Evolutionary conservation across 148 eudicot species (phyloP), one percentile per base, ranked within the genome.

Genomic region (Dianthus caryophyllus): DNA sequence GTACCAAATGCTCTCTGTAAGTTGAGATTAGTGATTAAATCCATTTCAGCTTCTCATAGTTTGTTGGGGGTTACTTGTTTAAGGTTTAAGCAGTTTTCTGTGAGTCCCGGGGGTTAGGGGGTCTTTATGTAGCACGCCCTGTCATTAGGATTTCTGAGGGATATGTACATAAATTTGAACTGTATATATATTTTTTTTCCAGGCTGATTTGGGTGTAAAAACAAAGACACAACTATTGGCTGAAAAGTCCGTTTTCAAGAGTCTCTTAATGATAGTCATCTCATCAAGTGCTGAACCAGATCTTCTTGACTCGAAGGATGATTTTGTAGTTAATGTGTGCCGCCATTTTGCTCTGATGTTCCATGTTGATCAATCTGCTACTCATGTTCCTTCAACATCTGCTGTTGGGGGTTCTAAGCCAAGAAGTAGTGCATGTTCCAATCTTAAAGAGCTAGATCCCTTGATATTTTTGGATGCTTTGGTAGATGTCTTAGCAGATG

Each of bases 171-270:
- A 9, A 13, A 7, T 63, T 36, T 63, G 33, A 13, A 63, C 6
- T 63, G 9, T 60, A 10, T 27, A 3, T 52, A 18, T 59, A 15
- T 39, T 50, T 15, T 43, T 71, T 31, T 69, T 75, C 68, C 88
- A 94, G 98, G 90, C 92, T 75, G 98, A 90, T 79, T 72, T 88
- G 60, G 97, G 98, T 65, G 98, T 94, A 64, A 94, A 94, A 82
- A 94, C 98, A 25, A 94, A 94, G 88, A 90, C 96, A 39, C 98
- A 94, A 82, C 96, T 94, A 64, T 80, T 88, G 95, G 98, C 98
- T 41, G 98, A 94, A 78, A 94, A 86, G 73, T 84, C 91, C 61
- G 97, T 90, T 61, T 94, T 94, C 73, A 94, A 94, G 79, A 83
- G 87, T 77, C 92, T 94, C 25, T 79, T 94, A 77, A 84, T 84